Percentiles rank a stretch among this genome's conserved stretches.
Conservation (phyloP, 768 basidiomycete species). For the Podaxis sp. region DNA sequence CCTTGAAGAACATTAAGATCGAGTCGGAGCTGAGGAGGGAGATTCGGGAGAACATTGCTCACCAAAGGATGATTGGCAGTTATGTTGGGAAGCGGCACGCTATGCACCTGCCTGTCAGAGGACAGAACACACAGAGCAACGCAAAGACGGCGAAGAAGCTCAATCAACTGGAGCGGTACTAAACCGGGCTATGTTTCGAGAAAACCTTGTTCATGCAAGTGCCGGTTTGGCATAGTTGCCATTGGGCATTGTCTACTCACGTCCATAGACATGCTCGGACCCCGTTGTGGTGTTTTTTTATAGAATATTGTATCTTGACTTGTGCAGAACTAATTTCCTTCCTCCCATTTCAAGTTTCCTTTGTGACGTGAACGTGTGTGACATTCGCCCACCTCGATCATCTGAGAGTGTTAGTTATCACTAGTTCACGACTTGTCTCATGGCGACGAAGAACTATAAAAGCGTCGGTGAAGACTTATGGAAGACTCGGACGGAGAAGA, state of each 20-base stretch:
- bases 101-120: constrained; percentile 89
- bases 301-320: neutral
- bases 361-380: constrained; percentile 21
- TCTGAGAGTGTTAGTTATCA: neutral
- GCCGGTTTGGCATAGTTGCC: neutral
- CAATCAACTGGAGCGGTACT: constrained; percentile 73
- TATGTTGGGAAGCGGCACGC: constrained; percentile 93
- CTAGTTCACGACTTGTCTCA: constrained; percentile 19
- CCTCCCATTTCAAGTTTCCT: neutral
- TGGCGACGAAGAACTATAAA: constrained; percentile 84
- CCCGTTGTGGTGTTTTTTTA: neutral
- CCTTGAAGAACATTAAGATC: constrained; percentile 71
- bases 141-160: constrained; percentile 88
- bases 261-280: neutral
- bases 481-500: constrained; percentile 93
- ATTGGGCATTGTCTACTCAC: neutral
- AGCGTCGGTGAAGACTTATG: constrained; percentile 91
- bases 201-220: neutral
- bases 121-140: constrained; percentile 89
- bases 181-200: neutral
- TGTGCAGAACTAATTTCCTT: neutral
- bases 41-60: constrained; percentile 87
- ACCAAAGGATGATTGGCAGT: constrained; percentile 90
- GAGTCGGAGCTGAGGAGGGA: constrained; percentile 83
- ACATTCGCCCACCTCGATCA: neutral